Base-by-base conservation (phyloP, 2,329 filamentous ascomycete species). In the Neofusicoccum ribis region DNA sequence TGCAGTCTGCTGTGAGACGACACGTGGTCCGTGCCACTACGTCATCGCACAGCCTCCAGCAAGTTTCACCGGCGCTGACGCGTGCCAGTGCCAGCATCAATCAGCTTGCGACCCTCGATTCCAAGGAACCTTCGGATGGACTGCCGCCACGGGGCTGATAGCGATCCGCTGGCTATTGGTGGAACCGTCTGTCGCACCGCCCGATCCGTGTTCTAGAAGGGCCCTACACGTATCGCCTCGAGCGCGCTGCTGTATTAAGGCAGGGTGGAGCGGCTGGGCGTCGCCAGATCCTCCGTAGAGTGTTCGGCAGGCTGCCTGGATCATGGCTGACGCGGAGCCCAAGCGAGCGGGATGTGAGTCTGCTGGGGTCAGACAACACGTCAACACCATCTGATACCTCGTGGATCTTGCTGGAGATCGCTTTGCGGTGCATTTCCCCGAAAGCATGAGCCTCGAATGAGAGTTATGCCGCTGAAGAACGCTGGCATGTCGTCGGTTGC, bases 401-500 rank as follows among this genome's bases (percentile, higher is more conserved):
- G 15, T 37, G 15, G 50, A 20, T 52, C 15, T 31, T 31, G 27
- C 27, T 31, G 27, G 27, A 7, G 5, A 7, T 31, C 27, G 27
- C 27, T 5, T 31, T 31, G 27, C 1, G 27, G 27, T 31, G 27
- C 5, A 31, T 31, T 31, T 7, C 1, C 27, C 6, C 27, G 5
- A 31, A 31, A 7, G 27, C 27, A 31, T 7, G 27, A 31, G 27
- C 27, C 27, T 31, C 27, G 27, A 31, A 31, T 7, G 27, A 15
- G 46, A 23, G 17, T 11, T 50, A 20, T 27, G 20, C 12, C 4
- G 56, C 27, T 36, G 41, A 4, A 12, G 14, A 17, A 62, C 44
- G 17, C 41, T 44, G 59, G 9, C 46, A 62, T 62, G 36, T 51
- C 59, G 59, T 62, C 59, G 43, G 34, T 14, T 36, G 37, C 36